Evolutionary conservation across 768 basidiomycete genomes (phyloP), one percentile per base, ranked within the genome.

Genomic region (Lentinula lateritia): DNA sequence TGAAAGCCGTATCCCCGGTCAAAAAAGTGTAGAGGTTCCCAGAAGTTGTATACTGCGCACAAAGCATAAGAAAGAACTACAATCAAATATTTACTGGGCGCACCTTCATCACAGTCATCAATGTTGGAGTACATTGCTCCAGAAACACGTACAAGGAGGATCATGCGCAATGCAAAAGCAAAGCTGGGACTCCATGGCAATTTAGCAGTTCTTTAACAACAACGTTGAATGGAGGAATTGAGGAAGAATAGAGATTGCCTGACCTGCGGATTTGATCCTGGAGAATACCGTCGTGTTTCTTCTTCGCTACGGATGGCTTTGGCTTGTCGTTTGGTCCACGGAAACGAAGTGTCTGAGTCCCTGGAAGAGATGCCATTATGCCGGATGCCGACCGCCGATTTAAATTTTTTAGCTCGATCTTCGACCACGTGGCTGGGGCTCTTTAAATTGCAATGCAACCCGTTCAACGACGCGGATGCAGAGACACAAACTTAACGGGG

Each of bases 51-150:
- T 12, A 97, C 97, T 99, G 58, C 35, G 36, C 35, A 55, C 55
- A 28, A 32, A 63, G 55, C 39, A 62, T 34, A 65, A 57, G 59
- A 16, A 2, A 13, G 32, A 46, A 53, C 23, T 50, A 53, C 20
- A 43, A 20, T 61, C 13, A 34, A 36, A 28, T 36, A 52, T 52
- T 28, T 50, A 18, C 15, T 41, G 6, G 41, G 39, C 61, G 63
- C 58, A 94, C 96, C 95, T 85, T 99, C 97, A 69, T 99, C 97
- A 64, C 97, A 98, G 70, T 98, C 97, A 68, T 88, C 85, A 60
- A 96, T 92, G 66, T 93, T 93, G 12, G 90, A 85, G 70, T 98
- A 98, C 95, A 99, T 98, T 2, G 95, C 97, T 0, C 83, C 87
- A 28, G 84, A 75, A 35, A 95, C 81, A 18, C 97, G 85, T 16